These are phyloP conservation scores for Verticillium klebahnii DNA, from an alignment of 2,329 filamentous ascomycete genomes.

Conservation along the genomic window DNA sequence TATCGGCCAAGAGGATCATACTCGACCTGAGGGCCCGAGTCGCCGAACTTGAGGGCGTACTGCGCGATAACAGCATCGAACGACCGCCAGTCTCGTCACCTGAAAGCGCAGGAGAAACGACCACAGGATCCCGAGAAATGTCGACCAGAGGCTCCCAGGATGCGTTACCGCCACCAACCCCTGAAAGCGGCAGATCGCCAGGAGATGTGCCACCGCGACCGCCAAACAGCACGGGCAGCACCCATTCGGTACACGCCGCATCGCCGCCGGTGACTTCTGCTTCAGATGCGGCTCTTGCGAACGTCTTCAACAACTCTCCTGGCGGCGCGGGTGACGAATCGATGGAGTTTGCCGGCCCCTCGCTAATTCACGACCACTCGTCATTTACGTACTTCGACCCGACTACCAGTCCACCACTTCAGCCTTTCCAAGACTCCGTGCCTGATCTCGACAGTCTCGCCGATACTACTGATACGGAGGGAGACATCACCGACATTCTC, in stretches of 20 bases:
- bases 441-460: neutral
- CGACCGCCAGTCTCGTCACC: neutral
- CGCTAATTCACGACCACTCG: neutral
- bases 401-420: neutral
- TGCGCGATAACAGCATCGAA: neutral
- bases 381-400: neutral
- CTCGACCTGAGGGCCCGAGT: neutral
- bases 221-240: neutral
- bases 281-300: neutral
- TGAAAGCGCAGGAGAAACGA: neutral
- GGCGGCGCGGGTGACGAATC: neutral
- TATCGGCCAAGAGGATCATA: neutral
- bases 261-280: neutral
- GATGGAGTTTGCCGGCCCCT: neutral
- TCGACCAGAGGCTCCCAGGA: neutral
- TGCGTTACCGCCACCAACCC: neutral
- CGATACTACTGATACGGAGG: slow-evolving; percentile 2
- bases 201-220: neutral
- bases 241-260: neutral
- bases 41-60: neutral
- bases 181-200: neutral
- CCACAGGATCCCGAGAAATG: neutral
- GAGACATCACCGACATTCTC: slow-evolving; percentile 9
- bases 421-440: neutral
- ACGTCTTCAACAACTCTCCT: neutral